Base-by-base conservation (phyloP, 2,329 filamentous ascomycete species). In the Colletotrichum gigasporum region DNA sequence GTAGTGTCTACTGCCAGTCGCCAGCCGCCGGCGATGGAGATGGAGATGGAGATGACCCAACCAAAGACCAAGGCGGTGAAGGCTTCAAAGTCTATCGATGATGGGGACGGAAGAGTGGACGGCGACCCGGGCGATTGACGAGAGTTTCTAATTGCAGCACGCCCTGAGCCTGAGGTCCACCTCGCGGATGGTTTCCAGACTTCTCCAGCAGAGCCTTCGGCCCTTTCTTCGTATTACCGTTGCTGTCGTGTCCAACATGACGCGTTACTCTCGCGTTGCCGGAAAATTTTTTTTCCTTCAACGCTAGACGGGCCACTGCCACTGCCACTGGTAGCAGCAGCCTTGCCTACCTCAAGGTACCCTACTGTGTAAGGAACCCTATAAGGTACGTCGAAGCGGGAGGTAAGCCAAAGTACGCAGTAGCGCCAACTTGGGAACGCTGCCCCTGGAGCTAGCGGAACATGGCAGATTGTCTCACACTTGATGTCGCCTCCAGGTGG, bases 111-210 rank as follows among this genome's bases (percentile, higher is more conserved):
- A 42, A 53, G 28, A 44, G 28, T 45, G 45, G 26, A 44, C 35
- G 26, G 35, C 35, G 34, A 35, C 28, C 20, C 30, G 18, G 22
- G 32, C 45, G 26, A 52, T 22, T 60, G 47, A 53, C 37, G 35
- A 53, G 18, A 54, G 48, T 60, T 60, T 53, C 39, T 30, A 54
- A 24, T 54, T 45, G 57, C 48, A 60, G 57, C 39, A 26, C 26
- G 48, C 47, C 48, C 30, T 44, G 30, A 54, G 32, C 41, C 32
- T 39, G 22, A 42, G 57, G 24, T 39, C 50, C 50, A 61, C 57
- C 48, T 11, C 39, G 47, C 28, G 48, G 24, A 41, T 45, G 37
- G 28, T 30, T 54, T 55, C 41, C 58, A 48, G 42, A 41, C 41
- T 54, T 47, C 34, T 48, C 42, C 12, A 12, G 26, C 18, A 14